Evolutionary conservation across 257 asterid species (phyloP).

Genomic region (Voacanga thouarsii): DNA sequence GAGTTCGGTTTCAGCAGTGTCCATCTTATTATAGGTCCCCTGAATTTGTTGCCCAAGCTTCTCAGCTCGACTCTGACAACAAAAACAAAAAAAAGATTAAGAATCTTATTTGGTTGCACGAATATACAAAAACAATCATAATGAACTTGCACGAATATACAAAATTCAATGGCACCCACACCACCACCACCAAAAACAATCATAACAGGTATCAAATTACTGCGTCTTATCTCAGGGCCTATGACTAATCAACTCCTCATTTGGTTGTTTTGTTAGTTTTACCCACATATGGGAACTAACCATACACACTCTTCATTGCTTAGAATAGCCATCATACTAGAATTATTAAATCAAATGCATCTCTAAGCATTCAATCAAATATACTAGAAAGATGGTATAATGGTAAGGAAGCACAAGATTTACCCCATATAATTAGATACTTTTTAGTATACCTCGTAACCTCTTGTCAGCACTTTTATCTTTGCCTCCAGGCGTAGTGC

Average conservation of each 20-base stretch:
- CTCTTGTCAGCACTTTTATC: slow-evolving; percentile 83
- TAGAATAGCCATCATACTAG: not conserved
- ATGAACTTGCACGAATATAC: not conserved
- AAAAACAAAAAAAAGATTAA: not conserved
- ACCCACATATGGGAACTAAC: not conserved
- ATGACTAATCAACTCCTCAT: not conserved
- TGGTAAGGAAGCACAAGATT: not conserved
- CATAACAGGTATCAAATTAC: not conserved
- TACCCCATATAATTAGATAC: not conserved
- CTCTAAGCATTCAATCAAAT: not conserved
- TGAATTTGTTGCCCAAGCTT: slow-evolving; percentile 79
- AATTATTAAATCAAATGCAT: not conserved
- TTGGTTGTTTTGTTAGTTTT: not conserved
- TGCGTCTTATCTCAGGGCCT: too few species aligned
- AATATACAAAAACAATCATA: not conserved
- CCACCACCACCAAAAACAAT: not conserved
- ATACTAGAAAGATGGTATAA: not conserved
- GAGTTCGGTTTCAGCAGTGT: slow-evolving; percentile 81
- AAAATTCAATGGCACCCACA: not conserved
- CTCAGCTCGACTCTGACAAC: slow-evolving; percentile 64
- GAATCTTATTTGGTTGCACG: not conserved
- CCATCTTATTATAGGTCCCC: slow-evolving; percentile 76
- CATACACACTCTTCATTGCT: not conserved
- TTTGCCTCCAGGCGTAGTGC: slow-evolving; percentile 82
- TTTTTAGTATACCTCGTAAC: slow-evolving; percentile 65